These are phyloP conservation scores for Blepharisma japonicum DNA, from an alignment of 73 alveolate species.

Conservation along the genomic window DNA sequence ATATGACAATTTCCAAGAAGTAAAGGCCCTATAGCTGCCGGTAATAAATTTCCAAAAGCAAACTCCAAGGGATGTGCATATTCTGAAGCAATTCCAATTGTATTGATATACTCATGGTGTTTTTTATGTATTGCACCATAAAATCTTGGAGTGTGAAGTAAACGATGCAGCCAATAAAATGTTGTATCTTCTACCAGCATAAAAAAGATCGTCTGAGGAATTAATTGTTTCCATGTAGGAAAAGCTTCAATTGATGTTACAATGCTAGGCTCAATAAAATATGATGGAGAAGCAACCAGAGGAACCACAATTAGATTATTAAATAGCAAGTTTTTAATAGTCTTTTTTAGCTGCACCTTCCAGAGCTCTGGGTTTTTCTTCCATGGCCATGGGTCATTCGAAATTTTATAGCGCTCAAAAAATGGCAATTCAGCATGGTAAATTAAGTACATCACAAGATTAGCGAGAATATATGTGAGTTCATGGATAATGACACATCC, in stretches of 20 bases:
- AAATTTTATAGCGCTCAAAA: conserved; percentile 62
- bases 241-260: conserved; percentile 26
- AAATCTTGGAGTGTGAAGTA: conserved; percentile 56
- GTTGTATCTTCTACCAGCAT: conserved; percentile 65
- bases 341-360: conserved; percentile 22
- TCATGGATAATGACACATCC: neutral
- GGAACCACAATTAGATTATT: conserved; percentile 33
- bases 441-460: conserved; percentile 15
- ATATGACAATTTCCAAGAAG: conserved; percentile 54
- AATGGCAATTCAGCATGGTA: conserved; percentile 51
- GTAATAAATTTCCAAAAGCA: conserved; percentile 48
- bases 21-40: conserved; percentile 52
- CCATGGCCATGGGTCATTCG: conserved; percentile 74
- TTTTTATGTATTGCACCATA: conserved; percentile 52
- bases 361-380: conserved; percentile 32
- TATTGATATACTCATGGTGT: conserved; percentile 67
- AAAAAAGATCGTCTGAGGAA: conserved; percentile 47
- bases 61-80: conserved; percentile 63
- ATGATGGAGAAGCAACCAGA: neutral
- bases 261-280: conserved; percentile 14
- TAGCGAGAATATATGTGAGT: neutral
- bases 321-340: conserved; percentile 28
- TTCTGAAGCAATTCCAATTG: conserved; percentile 71
- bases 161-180: conserved; percentile 61
- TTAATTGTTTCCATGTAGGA: conserved; percentile 49